Evolutionary conservation across 2,329 filamentous ascomycete genomes (phyloP), one percentile per base, ranked within the genome.

Genomic region (Neonectria faginata): DNA sequence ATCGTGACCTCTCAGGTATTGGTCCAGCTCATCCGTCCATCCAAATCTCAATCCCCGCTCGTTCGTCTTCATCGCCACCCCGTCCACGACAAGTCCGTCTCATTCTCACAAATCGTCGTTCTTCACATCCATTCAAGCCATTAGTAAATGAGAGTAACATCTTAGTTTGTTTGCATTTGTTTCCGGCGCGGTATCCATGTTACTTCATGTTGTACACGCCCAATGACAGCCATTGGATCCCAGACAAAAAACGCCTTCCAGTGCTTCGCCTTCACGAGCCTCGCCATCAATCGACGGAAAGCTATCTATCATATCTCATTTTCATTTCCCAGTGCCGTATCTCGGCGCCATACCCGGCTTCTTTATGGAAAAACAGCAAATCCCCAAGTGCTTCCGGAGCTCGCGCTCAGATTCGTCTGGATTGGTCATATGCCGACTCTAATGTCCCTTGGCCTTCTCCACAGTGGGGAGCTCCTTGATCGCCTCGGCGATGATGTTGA

Each of bases 401-500:
- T 70, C 64, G 61, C 65, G 66, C 68, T 72, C 68, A 63, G 50
- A 61, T 45, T 63, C 67, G 51, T 67, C 59, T 64, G 53, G 47
- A 51, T 60, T 59, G 52, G 41, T 59, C 48, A 36, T 33, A 54
- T 18, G 18, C 10, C 29, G 22, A 31, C 31, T 55, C 73, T 76
- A 82, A 70, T 82, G 81, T 29, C 73, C 77, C 48, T 75, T 70
- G 44, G 78, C 71, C 71, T 79, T 78, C 68, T 78, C 76, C n/a
- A 77, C 79, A 25, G 74, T 89, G 2, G 94, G 94, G 57, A 99
- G 85, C 80, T 97, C 94, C 70, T 86, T 84, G 74, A 97, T 85
- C 14, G 95, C 90, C 76, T 94, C 90, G 67, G 89, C 86, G 76
- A 99, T 97, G 75, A 96, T 95, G 57, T 79, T 79, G 59, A 98